A percentile compares a stretch with the other conserved stretches of the same genome.
These are phyloP conservation scores for Acanthamoeba triangularis DNA, from an alignment of 208 protist genomes.

Conservation along the genomic window DNA sequence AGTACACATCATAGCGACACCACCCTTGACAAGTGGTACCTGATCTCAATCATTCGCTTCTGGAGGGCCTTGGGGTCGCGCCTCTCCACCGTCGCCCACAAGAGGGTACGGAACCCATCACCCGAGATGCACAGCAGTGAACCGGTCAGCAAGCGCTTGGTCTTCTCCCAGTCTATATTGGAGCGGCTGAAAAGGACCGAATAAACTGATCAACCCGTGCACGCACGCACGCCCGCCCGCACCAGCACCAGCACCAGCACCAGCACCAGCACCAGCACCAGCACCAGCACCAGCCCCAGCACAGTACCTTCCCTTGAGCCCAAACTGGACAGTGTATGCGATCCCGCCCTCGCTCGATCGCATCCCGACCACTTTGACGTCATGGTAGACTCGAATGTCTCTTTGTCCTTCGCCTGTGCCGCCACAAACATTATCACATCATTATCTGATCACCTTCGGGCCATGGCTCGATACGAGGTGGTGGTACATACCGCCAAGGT, in stretches of 20 bases:
- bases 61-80: conserved; percentile 50
- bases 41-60: conserved; percentile 41
- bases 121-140: conserved; percentile 72
- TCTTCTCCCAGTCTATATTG: conserved; percentile 77
- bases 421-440: not conserved
- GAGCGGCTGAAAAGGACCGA: not conserved
- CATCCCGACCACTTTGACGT: conserved; percentile 53
- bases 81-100: conserved; percentile 76
- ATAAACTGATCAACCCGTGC: not conserved
- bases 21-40: no score
- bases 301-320: not conserved
- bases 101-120: conserved; percentile 68
- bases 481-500: no score
- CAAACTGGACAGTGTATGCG: not conserved
- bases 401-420: not conserved
- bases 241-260: not conserved
- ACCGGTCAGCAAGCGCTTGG: conserved; percentile 75
- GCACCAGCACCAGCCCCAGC: not conserved
- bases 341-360: not conserved
- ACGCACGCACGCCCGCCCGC: no score
- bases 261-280: not conserved
- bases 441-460: no score
- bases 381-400: conserved; percentile 10
- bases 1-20: no score
- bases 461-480: no score